Conservation (phyloP, 192 early-diverging fungal species). For the Backusella westeae region DNA sequence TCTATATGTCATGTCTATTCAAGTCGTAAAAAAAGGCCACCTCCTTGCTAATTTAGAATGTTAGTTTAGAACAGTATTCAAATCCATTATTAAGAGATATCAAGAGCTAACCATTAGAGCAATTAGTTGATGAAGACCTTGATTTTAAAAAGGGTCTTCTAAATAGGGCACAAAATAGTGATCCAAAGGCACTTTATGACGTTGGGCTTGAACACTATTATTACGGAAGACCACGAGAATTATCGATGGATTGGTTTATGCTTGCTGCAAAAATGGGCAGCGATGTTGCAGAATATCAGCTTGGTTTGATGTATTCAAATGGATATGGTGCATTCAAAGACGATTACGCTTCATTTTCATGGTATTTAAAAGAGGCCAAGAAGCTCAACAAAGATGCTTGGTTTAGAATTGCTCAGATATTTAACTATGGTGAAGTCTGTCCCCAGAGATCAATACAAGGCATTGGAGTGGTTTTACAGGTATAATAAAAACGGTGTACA, state of each 20-base stretch:
- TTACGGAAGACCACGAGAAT: neutral
- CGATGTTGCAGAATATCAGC: neutral
- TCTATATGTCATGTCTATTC: neutral
- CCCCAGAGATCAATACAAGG: neutral
- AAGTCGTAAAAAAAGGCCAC: neutral
- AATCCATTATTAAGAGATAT: neutral
- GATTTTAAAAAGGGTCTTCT: neutral
- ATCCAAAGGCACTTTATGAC: neutral
- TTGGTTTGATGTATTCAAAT: neutral
- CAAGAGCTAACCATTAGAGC: neutral
- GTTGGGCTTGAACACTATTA: neutral
- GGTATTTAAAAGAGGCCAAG: neutral
- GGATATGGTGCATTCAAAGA: neutral
- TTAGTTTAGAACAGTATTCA: neutral
- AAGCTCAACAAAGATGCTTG: neutral
- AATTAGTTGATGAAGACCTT: neutral
- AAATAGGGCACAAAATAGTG: neutral
- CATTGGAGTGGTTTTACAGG: neutral
- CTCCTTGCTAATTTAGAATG: neutral
- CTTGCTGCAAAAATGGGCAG: neutral
- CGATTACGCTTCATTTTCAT: neutral
- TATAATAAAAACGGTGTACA: neutral
- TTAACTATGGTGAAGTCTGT: neutral
- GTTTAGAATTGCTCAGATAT: neutral
- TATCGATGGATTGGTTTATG: neutral